Evolutionary conservation across 2,329 filamentous ascomycete genomes (phyloP).

Genomic region (Phymatotrichopsis omnivora): DNA sequence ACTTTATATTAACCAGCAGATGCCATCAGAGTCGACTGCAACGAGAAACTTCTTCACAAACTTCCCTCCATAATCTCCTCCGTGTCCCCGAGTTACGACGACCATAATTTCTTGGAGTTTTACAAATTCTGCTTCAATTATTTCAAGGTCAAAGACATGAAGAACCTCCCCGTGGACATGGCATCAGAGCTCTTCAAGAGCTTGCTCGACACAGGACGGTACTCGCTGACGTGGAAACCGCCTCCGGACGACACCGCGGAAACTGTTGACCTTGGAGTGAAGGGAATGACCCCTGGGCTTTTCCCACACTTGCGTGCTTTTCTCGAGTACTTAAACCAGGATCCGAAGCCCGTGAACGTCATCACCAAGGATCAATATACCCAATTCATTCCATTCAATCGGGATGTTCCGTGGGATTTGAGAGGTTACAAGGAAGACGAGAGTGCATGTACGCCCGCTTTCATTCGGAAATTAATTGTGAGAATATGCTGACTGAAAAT

Average conservation of each 20-base stretch:
- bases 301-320: conserved; percentile 29
- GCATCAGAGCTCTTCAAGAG: conserved; percentile 21
- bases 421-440: conserved; percentile 28
- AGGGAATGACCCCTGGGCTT: conserved; percentile 2
- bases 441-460: conserved; percentile 28
- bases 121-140: conserved; percentile 28
- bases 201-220: conserved; percentile 17
- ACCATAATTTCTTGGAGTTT: conserved; percentile 19
- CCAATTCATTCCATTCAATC: conserved; percentile 32
- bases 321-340: conserved; percentile 26
- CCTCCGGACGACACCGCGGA: too few species aligned
- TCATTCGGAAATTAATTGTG: not conserved
- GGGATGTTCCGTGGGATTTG: conserved; percentile 25
- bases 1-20: not conserved
- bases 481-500: conserved; percentile 2
- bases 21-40: conserved; percentile 17
- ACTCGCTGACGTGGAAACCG: conserved; percentile 17
- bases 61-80: conserved; percentile 17
- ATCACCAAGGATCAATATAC: conserved; percentile 32
- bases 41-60: conserved; percentile 20
- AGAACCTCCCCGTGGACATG: conserved; percentile 22
- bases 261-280: not conserved
- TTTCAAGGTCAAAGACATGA: conserved; percentile 21
- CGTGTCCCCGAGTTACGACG: conserved; percentile 8
- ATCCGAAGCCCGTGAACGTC: conserved; percentile 27